Conservation (phyloP, 495 filamentous ascomycete species). For the Darksidea phi region DNA sequence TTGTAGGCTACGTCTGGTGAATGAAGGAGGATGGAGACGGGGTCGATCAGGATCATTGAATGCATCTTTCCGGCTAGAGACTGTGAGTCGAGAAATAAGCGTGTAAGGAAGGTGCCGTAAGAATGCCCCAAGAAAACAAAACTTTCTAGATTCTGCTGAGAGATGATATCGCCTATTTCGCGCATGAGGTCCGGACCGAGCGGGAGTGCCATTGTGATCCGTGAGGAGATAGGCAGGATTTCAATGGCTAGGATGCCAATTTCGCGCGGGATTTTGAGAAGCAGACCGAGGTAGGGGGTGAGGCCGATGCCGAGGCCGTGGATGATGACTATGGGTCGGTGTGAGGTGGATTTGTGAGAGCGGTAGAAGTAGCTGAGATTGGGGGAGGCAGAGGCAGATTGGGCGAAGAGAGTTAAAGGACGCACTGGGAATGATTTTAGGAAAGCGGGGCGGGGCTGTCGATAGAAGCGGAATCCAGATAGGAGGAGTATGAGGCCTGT, state of each 20-base stretch:
- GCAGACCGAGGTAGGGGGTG: constrained; percentile 28
- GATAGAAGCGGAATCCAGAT: constrained; percentile 32
- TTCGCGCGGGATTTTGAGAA: constrained; percentile 29
- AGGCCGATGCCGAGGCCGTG: constrained; percentile 41
- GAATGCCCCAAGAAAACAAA: constrained; percentile 39
- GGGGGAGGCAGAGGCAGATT: constrained; percentile 18
- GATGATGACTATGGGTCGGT: constrained; percentile 35
- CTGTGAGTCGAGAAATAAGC: constrained; percentile 29
- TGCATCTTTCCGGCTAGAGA: constrained; percentile 27
- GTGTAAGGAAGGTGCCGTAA: constrained; percentile 38
- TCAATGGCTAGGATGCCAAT: constrained; percentile 40
- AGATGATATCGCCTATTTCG: constrained; percentile 29
- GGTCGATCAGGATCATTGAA: constrained; percentile 36
- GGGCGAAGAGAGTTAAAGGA: constrained; percentile 28
- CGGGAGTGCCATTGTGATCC: constrained; percentile 33
- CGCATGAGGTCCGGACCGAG: constrained; percentile 26
- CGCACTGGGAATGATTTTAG: constrained; percentile 35
- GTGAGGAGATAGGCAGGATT: constrained; percentile 36
- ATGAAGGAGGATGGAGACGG: constrained; percentile 37
- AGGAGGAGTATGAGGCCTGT: constrained; percentile 19
- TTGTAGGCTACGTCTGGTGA: constrained; percentile 41
- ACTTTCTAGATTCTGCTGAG: constrained; percentile 20
- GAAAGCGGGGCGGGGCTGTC: background rate
- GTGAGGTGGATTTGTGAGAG: constrained; percentile 33
- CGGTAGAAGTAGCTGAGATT: constrained; percentile 36